Evolutionary conservation across 2,329 filamentous ascomycete species (phyloP), one percentile per base, ranked within the genome.

Genomic region (Acephala macrosclerotiorum): DNA sequence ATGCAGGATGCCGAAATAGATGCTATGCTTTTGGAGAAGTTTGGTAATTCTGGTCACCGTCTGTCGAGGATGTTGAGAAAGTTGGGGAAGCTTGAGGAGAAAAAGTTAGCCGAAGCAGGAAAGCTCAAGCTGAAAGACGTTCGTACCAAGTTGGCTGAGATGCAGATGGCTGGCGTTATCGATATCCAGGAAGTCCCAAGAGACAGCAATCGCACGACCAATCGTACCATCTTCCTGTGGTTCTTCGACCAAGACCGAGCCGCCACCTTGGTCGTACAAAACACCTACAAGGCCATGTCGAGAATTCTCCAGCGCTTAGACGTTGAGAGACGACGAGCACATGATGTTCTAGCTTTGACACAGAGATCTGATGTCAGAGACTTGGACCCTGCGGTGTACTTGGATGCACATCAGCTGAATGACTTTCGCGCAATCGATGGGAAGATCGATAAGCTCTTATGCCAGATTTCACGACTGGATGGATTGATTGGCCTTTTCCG

Each of bases 81-180:
- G 65, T 93, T 94, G 75, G 96, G 96, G 61, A 97, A 96, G 75
- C 83, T 98, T n/a, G 95, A 98, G 71, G 96, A 99, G 78, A 97
- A 96, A 78, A 90, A 92, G 67, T 84, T 97, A 14, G 91, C 92
- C 42, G 89, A 89, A 58, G 85, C 94, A 63, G 92, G 91, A 61
- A 86, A 99, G 67, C 90, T 97, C 82, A 91, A 91, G 64, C 92
- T 95, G 73, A 89, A 91, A 65, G 93, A 97, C 61, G 88, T 98
- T 26, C 92, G 96, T 56, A 89, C 90, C 65, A 91, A 94, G 68
- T 90, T 98, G 79, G 90, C 92, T 16, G 88, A 90, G 68, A 92
- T 99, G 85, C 92, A 97, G 72, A 89, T 93, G 77, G 89, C 89
- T 20, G 95, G 96, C 1, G 90, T 96, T 67, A 88, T 97, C 14